Base-by-base conservation (phyloP, 306 rosid genomes). In the Arachis hypogaea region DNA sequence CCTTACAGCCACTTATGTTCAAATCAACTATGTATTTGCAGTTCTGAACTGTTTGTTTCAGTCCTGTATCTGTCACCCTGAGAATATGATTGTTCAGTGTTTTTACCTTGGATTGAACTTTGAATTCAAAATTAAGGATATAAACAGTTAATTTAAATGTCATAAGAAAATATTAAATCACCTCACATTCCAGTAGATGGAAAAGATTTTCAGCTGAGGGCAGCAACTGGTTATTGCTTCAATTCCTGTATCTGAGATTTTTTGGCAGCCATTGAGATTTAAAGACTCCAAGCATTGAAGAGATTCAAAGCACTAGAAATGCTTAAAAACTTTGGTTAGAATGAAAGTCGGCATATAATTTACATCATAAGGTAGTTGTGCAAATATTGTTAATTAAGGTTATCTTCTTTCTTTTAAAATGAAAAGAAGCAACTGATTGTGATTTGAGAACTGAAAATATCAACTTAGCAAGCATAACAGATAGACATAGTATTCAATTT, bases 1-100 rank as follows among this genome's bases (percentile, higher is more conserved):
- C 97, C 97, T 92, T 92, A 78, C 97, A 89, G 52, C 97, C 97
- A 83, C 97, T 92, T 68, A 92, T 68, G 85, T 92, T 92, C 81
- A 92, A 83, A 83, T 87, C 87, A 71, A 83, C 67, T 22, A 92
- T 72, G 45, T 47, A 69, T 46, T 86, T 87, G 91, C 97, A 87
- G 82, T 85, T 87, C 66, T 58, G 86, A 82, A 83, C 91, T 73
- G 83, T 59, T 81, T 66, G 81, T 10, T 12, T 22, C 50, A 89
- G 52, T 18, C 92, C 88, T 33, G 46, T 42, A 72, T 92, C 90
- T 43, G 97, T 85, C 29, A 85, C 83, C 90, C 97, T 92, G 38
- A 87, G 30, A 87, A 74, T 38, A 66, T 59, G 49, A 78, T 69
- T 41, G 63, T 71, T 59, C 65, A 73, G 45, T 82, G 52, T 63